A percentile compares a stretch with the other conserved stretches of the same genome.
Conservation (phyloP, 169 alveolate genomes). For the Babesia ovata region DNA sequence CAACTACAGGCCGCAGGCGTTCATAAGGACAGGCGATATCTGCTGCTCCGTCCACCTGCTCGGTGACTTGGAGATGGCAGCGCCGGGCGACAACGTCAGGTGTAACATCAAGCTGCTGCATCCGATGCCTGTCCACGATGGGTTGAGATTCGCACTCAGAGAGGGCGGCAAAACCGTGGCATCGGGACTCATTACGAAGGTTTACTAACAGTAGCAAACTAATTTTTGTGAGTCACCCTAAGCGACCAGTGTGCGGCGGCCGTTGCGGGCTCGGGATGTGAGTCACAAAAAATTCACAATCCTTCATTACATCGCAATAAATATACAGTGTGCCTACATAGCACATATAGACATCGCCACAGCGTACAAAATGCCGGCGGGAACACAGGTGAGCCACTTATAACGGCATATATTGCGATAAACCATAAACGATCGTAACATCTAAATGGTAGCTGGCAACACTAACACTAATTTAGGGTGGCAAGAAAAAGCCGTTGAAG, state of each 20-base stretch:
- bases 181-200: slow-evolving; percentile 88
- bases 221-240: neutral
- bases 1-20: slow-evolving; percentile 93
- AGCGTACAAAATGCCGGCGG: slow-evolving; percentile 62
- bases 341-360: too few species aligned
- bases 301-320: too few species aligned
- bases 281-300: too few species aligned
- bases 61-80: slow-evolving; percentile 82
- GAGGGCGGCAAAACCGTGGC: slow-evolving; percentile 95
- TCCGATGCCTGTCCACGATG: slow-evolving; percentile 82
- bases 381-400: slow-evolving; percentile 51
- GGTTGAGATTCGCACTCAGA: slow-evolving; percentile 91
- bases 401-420: neutral
- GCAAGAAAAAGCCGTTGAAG: slow-evolving; percentile 79
- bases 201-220: neutral
- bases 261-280: too few species aligned
- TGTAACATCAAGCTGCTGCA: slow-evolving; percentile 79
- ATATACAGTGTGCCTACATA: too few species aligned
- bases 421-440: neutral
- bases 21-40: slow-evolving; percentile 93
- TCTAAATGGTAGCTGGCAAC: neutral
- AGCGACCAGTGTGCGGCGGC: too few species aligned
- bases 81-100: slow-evolving; percentile 79
- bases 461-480: slow-evolving; percentile 56
- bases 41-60: slow-evolving; percentile 88